Percentiles rank a stretch among this genome's conserved stretches.
These are phyloP conservation scores for Citeromyces siamensis DNA, from an alignment of 1,139 yeast species.

Conservation along the genomic window DNA sequence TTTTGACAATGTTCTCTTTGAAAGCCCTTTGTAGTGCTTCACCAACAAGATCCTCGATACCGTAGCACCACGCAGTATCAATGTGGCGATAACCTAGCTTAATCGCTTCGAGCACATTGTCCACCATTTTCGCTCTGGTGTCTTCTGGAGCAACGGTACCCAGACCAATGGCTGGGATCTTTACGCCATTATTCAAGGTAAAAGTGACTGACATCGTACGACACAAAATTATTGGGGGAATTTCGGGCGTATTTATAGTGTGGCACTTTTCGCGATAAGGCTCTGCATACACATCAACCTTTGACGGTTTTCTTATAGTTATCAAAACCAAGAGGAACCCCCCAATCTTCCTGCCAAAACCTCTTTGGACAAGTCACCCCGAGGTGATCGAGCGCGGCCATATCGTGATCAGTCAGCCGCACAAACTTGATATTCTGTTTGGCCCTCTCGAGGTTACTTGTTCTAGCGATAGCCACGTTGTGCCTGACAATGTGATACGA, in stretches of 20 bases:
- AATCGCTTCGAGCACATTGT: slow-evolving; percentile 28
- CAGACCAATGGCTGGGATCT: slow-evolving; percentile 34
- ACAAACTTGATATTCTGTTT: slow-evolving; percentile 12
- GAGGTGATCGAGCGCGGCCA: slow-evolving; percentile 25
- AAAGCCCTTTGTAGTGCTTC: slow-evolving; percentile 23
- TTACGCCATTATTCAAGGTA: slow-evolving; percentile 20
- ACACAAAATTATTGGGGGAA: slow-evolving; percentile 8
- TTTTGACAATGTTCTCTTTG: slow-evolving; percentile 26
- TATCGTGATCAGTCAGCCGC: slow-evolving; percentile 22
- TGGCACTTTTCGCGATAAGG: not conserved
- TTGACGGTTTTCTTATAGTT: slow-evolving; percentile 7
- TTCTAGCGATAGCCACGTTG: slow-evolving; percentile 42
- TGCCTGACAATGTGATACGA: slow-evolving; percentile 45
- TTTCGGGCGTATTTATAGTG: slow-evolving; percentile 8
- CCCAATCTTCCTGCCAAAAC: slow-evolving; percentile 18
- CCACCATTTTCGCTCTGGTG: not conserved
- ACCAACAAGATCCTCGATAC: slow-evolving; percentile 43
- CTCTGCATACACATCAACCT: not conserved
- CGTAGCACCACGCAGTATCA: slow-evolving; percentile 46
- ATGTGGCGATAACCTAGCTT: slow-evolving; percentile 41
- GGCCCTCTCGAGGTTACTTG: slow-evolving; percentile 24
- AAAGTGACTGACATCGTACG: slow-evolving; percentile 7
- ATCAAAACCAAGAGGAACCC: slow-evolving; percentile 10
- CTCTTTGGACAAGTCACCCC: slow-evolving; percentile 25
- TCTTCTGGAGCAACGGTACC: slow-evolving; percentile 20